phyloP scores from a whole-genome alignment of 306 rosid genomes.

The Amphicarpaea edgeworthii region DNA sequence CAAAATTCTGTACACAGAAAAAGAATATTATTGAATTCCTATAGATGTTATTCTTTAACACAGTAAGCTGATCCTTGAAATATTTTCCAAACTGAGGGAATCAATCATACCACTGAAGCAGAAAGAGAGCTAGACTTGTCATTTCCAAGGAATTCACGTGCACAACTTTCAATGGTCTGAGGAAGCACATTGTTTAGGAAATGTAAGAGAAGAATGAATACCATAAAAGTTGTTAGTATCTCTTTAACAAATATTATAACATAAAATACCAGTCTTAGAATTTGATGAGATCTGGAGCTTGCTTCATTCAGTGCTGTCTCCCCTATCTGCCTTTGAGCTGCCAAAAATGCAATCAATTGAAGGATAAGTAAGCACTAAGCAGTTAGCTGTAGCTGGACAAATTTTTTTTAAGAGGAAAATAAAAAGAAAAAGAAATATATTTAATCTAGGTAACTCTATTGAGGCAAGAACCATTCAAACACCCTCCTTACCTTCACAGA shows the following conservation, averaged over 20 bases:
- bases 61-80: background rate
- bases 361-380: constrained; percentile 38
- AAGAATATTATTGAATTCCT: constrained; percentile 31
- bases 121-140: constrained; percentile 94
- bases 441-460: constrained; percentile 4
- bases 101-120: constrained; percentile 83
- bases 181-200: constrained; percentile 37
- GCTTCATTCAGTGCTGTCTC: constrained; percentile 96
- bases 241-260: constrained; percentile 16
- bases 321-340: constrained; percentile 99
- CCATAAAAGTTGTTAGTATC: constrained; percentile 10
- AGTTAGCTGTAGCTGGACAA: constrained; percentile 7
- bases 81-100: constrained; percentile 7
- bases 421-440: constrained; percentile 3
- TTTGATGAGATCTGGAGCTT: constrained; percentile 99
- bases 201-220: constrained; percentile 39
- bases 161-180: constrained; percentile 96
- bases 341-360: constrained; percentile 33
- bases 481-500: constrained; percentile 83
- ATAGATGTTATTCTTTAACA: constrained; percentile 27
- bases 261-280: constrained; percentile 83
- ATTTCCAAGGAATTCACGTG: constrained; percentile 84
- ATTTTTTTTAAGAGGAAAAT: background rate
- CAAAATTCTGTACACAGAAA: constrained; percentile 70
- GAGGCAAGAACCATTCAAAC: constrained; percentile 44